Percentiles rank a stretch among this genome's conserved stretches.
phyloP scores from a whole-genome alignment of 108 stramenopile species.

The Seminavis robusta region DNA sequence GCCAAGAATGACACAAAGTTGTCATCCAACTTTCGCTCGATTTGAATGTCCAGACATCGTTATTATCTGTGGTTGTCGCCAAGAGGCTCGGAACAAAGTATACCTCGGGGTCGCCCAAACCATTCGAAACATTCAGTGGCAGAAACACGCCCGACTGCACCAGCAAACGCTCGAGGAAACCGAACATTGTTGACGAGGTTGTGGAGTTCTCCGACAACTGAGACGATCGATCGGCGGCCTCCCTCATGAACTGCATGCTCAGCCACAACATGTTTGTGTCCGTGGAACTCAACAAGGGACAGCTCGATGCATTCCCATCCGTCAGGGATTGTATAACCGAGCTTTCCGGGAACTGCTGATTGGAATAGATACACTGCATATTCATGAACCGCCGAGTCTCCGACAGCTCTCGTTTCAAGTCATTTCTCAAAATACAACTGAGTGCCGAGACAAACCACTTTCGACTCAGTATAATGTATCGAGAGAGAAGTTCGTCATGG shows the following conservation, averaged over 20 bases:
- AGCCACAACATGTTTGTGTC: constrained; percentile 70
- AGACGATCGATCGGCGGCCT: constrained; percentile 58
- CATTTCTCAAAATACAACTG: constrained; percentile 62
- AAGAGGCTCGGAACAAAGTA: constrained; percentile 76
- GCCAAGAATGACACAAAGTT: constrained; percentile 50
- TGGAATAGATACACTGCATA: constrained; percentile 34
- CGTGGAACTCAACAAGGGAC: constrained; percentile 36
- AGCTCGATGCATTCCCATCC: constrained; percentile 21
- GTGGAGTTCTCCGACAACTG: constrained; percentile 35
- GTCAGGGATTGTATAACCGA: constrained; percentile 31
- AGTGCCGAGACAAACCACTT: constrained; percentile 78
- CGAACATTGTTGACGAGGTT: constrained; percentile 47
- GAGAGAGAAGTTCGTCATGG: constrained; percentile 35
- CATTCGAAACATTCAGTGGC: constrained; percentile 45
- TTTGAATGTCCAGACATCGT: constrained; percentile 76
- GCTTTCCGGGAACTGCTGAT: constrained; percentile 40
- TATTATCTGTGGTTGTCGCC: constrained; percentile 39
- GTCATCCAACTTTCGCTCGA: constrained; percentile 43
- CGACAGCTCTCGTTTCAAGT: constrained; percentile 40
- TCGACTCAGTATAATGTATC: constrained; percentile 64
- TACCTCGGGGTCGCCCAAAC: constrained; percentile 5
- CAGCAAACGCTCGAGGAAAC: constrained; percentile 62
- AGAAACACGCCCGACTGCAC: constrained; percentile 67
- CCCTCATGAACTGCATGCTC: constrained; percentile 64
- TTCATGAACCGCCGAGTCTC: constrained; percentile 44